Evolutionary conservation across 768 basidiomycete species (phyloP).

Genomic region (Boletus subcaerulescens): DNA sequence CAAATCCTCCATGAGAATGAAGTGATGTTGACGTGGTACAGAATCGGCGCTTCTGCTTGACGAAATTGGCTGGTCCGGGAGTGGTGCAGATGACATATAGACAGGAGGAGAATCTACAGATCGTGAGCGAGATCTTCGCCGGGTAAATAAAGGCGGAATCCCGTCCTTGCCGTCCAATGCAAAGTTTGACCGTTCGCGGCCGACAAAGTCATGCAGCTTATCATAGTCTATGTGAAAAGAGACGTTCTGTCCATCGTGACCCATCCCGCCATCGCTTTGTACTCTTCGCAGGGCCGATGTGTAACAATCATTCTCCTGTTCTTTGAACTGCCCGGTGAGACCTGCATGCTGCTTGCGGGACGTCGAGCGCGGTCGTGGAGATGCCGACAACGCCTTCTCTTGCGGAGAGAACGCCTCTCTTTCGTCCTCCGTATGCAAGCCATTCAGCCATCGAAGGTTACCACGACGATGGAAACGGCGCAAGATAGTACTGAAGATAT

Average conservation of each 20-base stretch:
- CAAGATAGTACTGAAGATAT: conserved; percentile 89
- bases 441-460: conserved; percentile 32
- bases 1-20: conserved; percentile 98
- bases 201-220: conserved; percentile 23
- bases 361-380: conserved; percentile 13
- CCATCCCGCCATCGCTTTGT: conserved; percentile 57
- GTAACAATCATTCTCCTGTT: conserved; percentile 38
- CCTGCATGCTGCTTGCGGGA: conserved; percentile 16
- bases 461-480: conserved; percentile 62
- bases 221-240: conserved; percentile 44
- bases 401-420: conserved; percentile 47
- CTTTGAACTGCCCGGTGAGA: conserved; percentile 38
- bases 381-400: conserved; percentile 22
- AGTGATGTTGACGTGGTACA: conserved; percentile 89
- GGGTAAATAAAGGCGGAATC: conserved; percentile 30
- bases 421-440: conserved; percentile 53
- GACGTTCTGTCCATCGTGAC: conserved; percentile 34
- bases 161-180: conserved; percentile 19
- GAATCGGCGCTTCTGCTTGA: conserved; percentile 42
- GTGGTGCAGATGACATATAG: conserved; percentile 27
- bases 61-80: conserved; percentile 29
- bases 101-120: conserved; percentile 30
- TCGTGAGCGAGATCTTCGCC: conserved; percentile 42
- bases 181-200: conserved; percentile 15
- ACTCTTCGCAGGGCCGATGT: conserved; percentile 52